Evolutionary conservation across 345 rosid species (phyloP), one percentile per base, ranked within the genome.

Genomic region (Theobroma cacao): DNA sequence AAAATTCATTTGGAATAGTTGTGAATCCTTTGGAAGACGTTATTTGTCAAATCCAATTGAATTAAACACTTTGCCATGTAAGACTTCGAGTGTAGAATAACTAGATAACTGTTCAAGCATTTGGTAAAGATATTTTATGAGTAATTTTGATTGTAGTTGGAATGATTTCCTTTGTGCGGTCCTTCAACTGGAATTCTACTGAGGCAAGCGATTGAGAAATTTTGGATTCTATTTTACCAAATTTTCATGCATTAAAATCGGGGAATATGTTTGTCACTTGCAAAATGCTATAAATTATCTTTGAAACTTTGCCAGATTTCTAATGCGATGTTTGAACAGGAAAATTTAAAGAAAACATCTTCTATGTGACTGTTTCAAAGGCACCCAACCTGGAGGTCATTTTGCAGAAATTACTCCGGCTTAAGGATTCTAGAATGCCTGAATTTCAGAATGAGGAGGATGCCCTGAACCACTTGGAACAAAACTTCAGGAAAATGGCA

Each of bases 321-420:
- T 82, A 48, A 24, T 30, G 52, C 22, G 22, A 36, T 80, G 20
- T 60, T 56, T 81, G 81, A 36, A 77, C 88, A 92, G 94, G 62
- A 0, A 80, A 79, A 58, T 90, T 90, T 79, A 62, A 77, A 64
- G 82, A 78, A 74, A 78, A 90, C 58, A 87, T 92, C 52, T 85
- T 90, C 83, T 92, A 82, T 63, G 72, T 69, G 36, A 82, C 78
- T 33, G 83, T 91, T 56, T 83, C 97, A 15, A 84, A 66, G 75
- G 50, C 80, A 24, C 86, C 85, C 70, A 84, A 86, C 45, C 43
- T 84, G 66, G 77, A 75, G 77, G 64, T 33, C 33, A 76, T 91
- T 40, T 80, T 88, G 56, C 82, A 77, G 34, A 66, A 71, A 68
- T 40, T 92, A 71, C 66, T 79, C 31, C 79, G 73, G 43, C 84